phyloP scores from a whole-genome alignment of 257 asterid species.

The Leonotis leonurus region DNA sequence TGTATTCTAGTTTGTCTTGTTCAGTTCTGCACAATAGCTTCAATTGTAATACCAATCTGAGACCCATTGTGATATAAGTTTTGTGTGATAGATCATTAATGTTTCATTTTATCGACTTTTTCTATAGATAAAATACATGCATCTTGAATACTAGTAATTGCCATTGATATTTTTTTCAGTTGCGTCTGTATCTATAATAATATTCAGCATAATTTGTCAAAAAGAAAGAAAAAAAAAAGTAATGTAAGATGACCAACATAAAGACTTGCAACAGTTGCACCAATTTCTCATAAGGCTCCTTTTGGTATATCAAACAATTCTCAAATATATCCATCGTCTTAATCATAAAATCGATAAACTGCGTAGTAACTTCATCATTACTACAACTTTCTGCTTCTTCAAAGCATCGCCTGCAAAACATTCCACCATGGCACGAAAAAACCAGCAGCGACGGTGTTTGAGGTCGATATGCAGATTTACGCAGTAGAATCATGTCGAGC shows the following conservation, averaged over 20 bases:
- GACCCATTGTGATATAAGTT: background rate
- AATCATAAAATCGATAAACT: background rate
- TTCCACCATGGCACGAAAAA: background rate
- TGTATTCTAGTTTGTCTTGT: background rate
- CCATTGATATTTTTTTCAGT: too few relatives aligned
- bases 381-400: background rate
- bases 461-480: background rate
- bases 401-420: background rate
- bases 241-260: background rate
- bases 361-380: background rate
- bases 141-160: too few relatives aligned
- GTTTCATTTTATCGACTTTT: background rate
- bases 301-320: background rate
- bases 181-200: too few relatives aligned
- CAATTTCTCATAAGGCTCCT: background rate
- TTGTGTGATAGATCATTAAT: background rate
- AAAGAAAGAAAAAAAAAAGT: background rate
- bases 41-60: background rate
- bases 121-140: too few relatives aligned
- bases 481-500: constrained; percentile 23
- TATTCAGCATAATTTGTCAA: too few relatives aligned
- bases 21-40: background rate
- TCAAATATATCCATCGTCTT: constrained; percentile 4
- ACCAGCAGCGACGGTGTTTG: background rate
- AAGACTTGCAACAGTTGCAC: background rate